Evolutionary conservation across 2,329 filamentous ascomycete species (phyloP), one percentile per base, ranked within the genome.

Genomic region (Diaporthe sp.): DNA sequence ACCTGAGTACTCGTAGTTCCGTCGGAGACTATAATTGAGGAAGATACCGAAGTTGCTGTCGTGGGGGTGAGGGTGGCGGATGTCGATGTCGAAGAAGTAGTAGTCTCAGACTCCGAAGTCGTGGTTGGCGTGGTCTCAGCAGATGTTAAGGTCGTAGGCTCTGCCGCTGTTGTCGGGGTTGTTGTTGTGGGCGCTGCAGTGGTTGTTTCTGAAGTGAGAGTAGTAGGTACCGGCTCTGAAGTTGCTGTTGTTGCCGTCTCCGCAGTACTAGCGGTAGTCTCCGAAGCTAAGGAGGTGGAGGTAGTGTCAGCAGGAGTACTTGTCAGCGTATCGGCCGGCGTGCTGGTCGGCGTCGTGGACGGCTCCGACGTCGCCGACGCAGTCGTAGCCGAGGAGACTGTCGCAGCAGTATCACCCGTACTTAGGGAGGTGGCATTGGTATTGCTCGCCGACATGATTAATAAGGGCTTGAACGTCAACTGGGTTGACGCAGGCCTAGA

Each of bases 271-370:
- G 25, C 59, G 22, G 74, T 61, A 13, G 71, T 55, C 56, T 35
- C 66, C 74, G 71, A 39, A 56, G 63, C 72, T 74, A 55, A 61
- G 56, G 75, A 59, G 51, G 73, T 70, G 55, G 75, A n/a, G 37
- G 58, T 63, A 39, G 73, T 72, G 75, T 76, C 65, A 76, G 75
- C 73, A 76, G 70, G 25, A 51, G 73, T 56, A 73, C 75, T 75
- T 61, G 71, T 73, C 47, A 73, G 27, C 44, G 74, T 63, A n/a
- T 61, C 73, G 37, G 39, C 66, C 71, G 71, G 71, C 71, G 74
- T 61, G 42, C 69, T 39, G 56, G 53, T 58, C 55, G 73, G 50
- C 50, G 32, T 37, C 30, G 58, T 6, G 32, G 75, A 69, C 30
- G 42, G 42, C 44, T 66, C 61, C 61, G 61, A 66, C 37, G 74